phyloP scores from a whole-genome alignment of 2,329 filamentous ascomycete genomes.

The Orbilia quercus region DNA sequence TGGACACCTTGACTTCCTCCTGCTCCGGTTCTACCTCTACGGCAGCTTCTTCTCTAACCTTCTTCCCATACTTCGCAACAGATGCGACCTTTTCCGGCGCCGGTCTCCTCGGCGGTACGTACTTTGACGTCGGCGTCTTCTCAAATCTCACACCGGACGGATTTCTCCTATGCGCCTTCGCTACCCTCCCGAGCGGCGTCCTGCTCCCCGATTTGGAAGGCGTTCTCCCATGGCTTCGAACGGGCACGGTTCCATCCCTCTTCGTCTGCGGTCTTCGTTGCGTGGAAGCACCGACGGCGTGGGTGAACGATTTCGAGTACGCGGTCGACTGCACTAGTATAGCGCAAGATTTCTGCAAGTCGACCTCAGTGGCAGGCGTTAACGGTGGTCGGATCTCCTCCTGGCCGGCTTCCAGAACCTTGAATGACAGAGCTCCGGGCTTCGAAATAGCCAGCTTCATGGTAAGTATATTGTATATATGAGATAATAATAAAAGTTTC shows the following conservation, averaged over 20 bases:
- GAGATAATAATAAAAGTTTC: neutral
- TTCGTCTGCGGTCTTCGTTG: slow-evolving; percentile 16
- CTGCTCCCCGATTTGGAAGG: slow-evolving; percentile 31
- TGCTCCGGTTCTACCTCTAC: neutral
- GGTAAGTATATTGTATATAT: slow-evolving; percentile 18
- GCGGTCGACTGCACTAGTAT: slow-evolving; percentile 45
- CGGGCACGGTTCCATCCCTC: slow-evolving; percentile 17
- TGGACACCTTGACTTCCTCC: slow-evolving; percentile 1
- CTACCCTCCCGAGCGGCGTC: slow-evolving; percentile 43
- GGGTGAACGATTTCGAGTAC: slow-evolving; percentile 38
- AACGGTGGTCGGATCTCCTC: slow-evolving; percentile 45
- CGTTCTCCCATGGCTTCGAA: slow-evolving; percentile 20
- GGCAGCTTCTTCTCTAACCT: slow-evolving; percentile 10
- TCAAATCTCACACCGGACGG: slow-evolving; percentile 29
- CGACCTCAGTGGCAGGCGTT: slow-evolving; percentile 51
- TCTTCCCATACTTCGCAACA: slow-evolving; percentile 14
- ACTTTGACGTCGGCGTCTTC: slow-evolving; percentile 37
- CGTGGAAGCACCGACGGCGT: slow-evolving; percentile 15
- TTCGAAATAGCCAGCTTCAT: slow-evolving; percentile 50
- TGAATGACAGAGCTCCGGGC: slow-evolving; percentile 47
- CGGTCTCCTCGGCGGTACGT: slow-evolving; percentile 43
- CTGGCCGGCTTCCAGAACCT: slow-evolving; percentile 28
- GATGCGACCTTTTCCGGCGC: slow-evolving; percentile 40
- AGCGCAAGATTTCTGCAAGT: slow-evolving; percentile 51
- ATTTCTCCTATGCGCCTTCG: slow-evolving; percentile 26